phyloP scores from a whole-genome alignment of 257 asterid species.

The Leptodermis oblonga region DNA sequence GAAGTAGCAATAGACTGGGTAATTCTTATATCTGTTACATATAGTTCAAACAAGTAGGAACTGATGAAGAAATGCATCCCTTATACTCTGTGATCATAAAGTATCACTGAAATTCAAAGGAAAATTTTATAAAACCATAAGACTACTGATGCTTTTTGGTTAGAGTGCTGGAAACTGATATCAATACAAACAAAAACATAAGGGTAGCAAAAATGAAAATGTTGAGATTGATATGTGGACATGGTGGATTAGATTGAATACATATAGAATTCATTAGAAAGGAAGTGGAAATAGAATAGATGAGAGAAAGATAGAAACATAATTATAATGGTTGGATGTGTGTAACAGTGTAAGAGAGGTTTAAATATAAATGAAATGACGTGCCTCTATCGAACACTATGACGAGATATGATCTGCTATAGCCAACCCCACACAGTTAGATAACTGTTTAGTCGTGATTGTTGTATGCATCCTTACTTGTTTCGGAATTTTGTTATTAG shows the following conservation, averaged over 20 bases:
- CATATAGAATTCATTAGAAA: too few species aligned
- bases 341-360: too few species aligned
- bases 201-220: neutral
- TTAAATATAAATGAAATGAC: too few species aligned
- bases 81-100: neutral
- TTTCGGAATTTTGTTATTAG: slow-evolving; percentile 9
- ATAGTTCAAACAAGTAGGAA: neutral
- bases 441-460: neutral
- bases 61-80: neutral
- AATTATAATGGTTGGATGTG: too few species aligned
- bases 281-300: neutral
- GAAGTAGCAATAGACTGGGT: neutral
- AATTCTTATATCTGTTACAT: too few species aligned
- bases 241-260: too few species aligned
- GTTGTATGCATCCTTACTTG: slow-evolving; percentile 1
- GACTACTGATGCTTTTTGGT: neutral
- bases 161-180: neutral
- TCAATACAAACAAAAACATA: neutral
- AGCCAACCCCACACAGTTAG: neutral
- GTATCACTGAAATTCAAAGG: neutral
- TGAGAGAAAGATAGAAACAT: neutral
- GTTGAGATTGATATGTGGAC: too few species aligned
- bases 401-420: neutral
- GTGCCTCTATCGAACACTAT: neutral
- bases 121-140: neutral